Base-by-base conservation (phyloP, 2,329 filamentous ascomycete species). In the Zarea fungicola region DNA sequence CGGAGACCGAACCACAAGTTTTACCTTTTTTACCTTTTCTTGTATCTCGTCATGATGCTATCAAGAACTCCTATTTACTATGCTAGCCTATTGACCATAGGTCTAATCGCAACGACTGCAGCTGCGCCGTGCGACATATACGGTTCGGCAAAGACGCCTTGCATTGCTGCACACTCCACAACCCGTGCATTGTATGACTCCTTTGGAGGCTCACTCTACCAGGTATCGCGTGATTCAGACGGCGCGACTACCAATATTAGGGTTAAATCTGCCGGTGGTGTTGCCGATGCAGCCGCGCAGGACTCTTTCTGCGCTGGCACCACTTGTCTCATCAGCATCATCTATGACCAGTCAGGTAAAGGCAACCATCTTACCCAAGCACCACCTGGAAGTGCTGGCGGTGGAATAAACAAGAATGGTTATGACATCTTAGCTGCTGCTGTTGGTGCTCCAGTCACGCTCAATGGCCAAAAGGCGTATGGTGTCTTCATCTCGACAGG, bases 281-380 rank as follows among this genome's bases (percentile, higher is more conserved):
- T 84, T 6, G 82, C 83, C 42, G 76, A 85, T 57, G 76, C 81
- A 4, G 74, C 72, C 0, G 60, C 75, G 7, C 83, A 86, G 58
- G 81, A 85, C 62, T 55, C 66, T 1, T 85, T 85, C 63, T 85
- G 82, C 55, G 63, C 70, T 7, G 62, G 67, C 39, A 84, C 81
- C 0, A 84, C 79, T 6, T 85, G 82, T 56, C 65, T 83, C 16
- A 84, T 85, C 60, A 76, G 73, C 0, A 72, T 79, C 55, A 83
- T 84, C 44, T 85, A 85, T 59, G 83, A 85, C 59, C 83, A 86
- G 62, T 83, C 81, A 10, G 80, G 80, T 44, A 65, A 63, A 2
- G 71, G 71, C 0, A 85, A 85, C 52, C 77, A 85, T 56, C 77
- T 85, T 3, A 82, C 75, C 0, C 80, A 80, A 53, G 83, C 81